Evolutionary conservation across 2,329 filamentous ascomycete species (phyloP), one percentile per base, ranked within the genome.

Genomic region (Pseudogymnoascus sp.): DNA sequence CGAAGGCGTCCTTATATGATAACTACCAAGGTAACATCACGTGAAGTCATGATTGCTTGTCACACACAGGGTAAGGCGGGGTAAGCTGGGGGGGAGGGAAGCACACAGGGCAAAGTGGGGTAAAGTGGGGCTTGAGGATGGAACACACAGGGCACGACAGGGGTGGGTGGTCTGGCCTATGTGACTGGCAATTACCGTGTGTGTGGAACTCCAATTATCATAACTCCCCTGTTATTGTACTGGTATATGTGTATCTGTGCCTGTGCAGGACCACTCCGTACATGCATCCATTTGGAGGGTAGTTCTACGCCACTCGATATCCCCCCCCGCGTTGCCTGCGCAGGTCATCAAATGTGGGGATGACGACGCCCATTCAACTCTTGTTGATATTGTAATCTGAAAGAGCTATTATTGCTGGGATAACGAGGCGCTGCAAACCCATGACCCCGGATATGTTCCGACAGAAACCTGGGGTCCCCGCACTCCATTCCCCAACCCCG

Each of bases 71-170:
- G 40, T 18, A 21, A 45, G 3, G 40, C 18, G 40, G 40, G 40
- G 40, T 45, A 45, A 21, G 16, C 40, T 12, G 29, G 36, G 5
- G 40, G 40, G 40, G 40, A 45, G 36, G 61, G 40, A 42, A 60
- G 29, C 61, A 61, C 61, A 60, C 61, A 63, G 61, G 61, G 26
- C 61, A 63, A 16, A 54, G 61, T 60, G 42, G 65, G 69, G 66
- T 29, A 45, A 45, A 45, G 40, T 45, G 40, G 40, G 40, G 16
- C 40, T 4, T 21, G 40, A 21, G 40, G 16, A 45, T 45, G 40
- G 40, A 45, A 3, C 40, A 45, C 40, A 45, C 40, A 45, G 40
- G 40, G 40, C 40, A 45, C 40, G 40, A 45, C 10, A 12, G 40
- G 40, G 40, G 10, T 21, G 39, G 16, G 39, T 42, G 10, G 39